Evolutionary conservation across 2,329 filamentous ascomycete genomes (phyloP), one percentile per base, ranked within the genome.

Genomic region (Xylaria sp.): DNA sequence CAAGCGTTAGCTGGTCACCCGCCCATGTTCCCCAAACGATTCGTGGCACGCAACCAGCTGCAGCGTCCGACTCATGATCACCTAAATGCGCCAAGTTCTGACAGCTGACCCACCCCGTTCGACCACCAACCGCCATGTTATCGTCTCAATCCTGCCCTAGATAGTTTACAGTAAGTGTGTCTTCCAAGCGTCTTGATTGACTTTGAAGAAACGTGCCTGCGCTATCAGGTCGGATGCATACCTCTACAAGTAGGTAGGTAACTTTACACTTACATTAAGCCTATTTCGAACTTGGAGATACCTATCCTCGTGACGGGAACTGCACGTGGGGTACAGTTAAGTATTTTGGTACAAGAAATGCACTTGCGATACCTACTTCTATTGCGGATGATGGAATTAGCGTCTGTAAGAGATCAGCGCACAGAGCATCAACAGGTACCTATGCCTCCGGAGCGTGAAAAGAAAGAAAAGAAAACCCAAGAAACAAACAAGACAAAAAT

Each of bases 1-100:
- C n/a, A 4, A 50, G 48, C 42, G 17, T 53, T 56, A 42, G 27
- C 36, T 14, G 39, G 67, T 69, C 67, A 69, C 14, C 62, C 48
- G 67, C 30, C 27, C 39, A 21, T 17, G 12, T 56, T 12, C 34
- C 24, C 32, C 61, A 34, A 61, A 47, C 54, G 62, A 54, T 59
- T 62, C 30, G 45, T 42, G 60, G 34, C 54, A 69, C 60, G 36
- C 55, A 59, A 32, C 63, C 57, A 65, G 32, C 53, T 55, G 47
- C 39, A 60, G 48, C 58, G 53, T 32, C 32, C 64, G 60, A 58
- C 67, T 69, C 67, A 69, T 69, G 67, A 69, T 54, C 67, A 50
- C 34, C 55, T 55, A 60, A 53, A 57, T 42, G 58, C 55, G 59
- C 48, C 50, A 63, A 56, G 48, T 54, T 47, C n/a, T 14, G 19